These are phyloP conservation scores for Oryza glumipatula DNA, from an alignment of 176 grass and related monocot species.

Conservation along the genomic window DNA sequence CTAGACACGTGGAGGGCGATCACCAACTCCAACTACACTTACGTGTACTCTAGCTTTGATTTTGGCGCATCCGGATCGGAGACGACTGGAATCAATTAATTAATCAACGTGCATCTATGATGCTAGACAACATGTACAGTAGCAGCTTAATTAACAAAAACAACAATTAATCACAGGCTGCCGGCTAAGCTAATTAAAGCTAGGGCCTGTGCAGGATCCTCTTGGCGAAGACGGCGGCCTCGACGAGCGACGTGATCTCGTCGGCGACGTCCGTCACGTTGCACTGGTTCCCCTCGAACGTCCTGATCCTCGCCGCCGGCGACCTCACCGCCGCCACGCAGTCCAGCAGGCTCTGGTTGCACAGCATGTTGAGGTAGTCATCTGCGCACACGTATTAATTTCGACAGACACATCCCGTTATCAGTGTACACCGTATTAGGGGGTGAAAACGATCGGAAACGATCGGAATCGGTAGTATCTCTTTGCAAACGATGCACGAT, in stretches of 20 bases:
- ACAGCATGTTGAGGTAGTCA: constrained; percentile 79
- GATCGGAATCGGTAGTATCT: no score
- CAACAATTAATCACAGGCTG: neutral
- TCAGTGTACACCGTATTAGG: no score
- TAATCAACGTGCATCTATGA: neutral
- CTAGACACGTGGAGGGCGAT: neutral
- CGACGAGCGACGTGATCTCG: constrained; percentile 62
- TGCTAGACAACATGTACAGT: neutral
- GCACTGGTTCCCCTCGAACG: constrained; percentile 79
- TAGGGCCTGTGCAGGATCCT: constrained; percentile 72
- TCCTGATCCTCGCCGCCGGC: constrained; percentile 25
- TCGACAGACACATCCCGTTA: no score
- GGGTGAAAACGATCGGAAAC: no score
- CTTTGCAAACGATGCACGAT: no score
- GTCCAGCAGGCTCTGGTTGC: constrained; percentile 87
- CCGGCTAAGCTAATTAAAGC: neutral
- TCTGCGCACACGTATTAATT: constrained; percentile 35
- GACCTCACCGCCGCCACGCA: constrained; percentile 59
- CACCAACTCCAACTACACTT: neutral
- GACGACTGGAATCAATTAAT: neutral
- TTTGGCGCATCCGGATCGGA: neutral
- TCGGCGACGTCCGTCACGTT: constrained; percentile 68
- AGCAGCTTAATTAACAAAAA: neutral
- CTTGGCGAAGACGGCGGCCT: constrained; percentile 68
- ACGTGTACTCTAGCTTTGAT: neutral